Evolutionary conservation across 257 asterid genomes (phyloP).

Genomic region (Capsicum baccatum): DNA sequence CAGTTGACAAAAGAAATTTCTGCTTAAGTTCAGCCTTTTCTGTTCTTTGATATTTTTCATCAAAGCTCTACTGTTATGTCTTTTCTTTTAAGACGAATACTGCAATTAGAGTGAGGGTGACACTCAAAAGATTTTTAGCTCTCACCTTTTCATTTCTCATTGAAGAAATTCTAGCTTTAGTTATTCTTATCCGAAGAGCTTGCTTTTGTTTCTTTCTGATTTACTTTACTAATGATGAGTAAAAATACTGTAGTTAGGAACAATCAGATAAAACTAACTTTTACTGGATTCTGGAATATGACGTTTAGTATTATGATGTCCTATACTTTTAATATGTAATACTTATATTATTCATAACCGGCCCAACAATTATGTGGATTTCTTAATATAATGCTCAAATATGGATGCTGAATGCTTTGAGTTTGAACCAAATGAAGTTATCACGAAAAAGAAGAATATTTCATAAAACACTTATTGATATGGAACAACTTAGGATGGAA

Average conservation of each 20-base stretch:
- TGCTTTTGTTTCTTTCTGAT: not conserved
- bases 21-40: slow-evolving; percentile 1
- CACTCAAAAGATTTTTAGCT: not conserved
- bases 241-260: not conserved
- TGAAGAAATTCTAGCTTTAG: not conserved
- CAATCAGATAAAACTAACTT: not conserved
- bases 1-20: slow-evolving; percentile 25
- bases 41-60: not conserved
- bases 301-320: not conserved
- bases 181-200: not conserved
- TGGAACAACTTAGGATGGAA: not conserved
- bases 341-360: too few relatives aligned
- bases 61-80: not conserved
- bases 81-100: not conserved
- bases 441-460: not conserved
- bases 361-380: not conserved
- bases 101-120: not conserved
- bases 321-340: too few relatives aligned
- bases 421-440: not conserved
- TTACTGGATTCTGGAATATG: not conserved
- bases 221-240: not conserved
- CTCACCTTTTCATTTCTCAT: not conserved
- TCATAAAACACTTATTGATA: not conserved
- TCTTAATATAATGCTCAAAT: not conserved
- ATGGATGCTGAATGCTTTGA: not conserved